Conservation (phyloP, 805 yeast species). For the Pichia paraexigua region DNA sequence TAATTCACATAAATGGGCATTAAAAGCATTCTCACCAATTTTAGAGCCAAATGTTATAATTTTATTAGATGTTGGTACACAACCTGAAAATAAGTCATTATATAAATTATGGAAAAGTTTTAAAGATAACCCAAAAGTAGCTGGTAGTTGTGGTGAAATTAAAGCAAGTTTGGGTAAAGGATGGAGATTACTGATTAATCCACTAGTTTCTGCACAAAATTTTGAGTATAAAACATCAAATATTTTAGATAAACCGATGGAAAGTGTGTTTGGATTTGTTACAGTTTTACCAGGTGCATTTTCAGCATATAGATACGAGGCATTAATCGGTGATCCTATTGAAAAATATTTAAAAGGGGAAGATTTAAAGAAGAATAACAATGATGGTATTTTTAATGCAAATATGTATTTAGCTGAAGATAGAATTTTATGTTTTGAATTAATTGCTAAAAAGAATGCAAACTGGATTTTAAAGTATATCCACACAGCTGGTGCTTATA, state of each 20-base stretch:
- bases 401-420: conserved; percentile 98
- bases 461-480: conserved; percentile 81
- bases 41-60: conserved; percentile 78
- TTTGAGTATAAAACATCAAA: conserved; percentile 96
- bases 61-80: conserved; percentile 89
- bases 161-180: conserved; percentile 68
- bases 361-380: conserved; percentile 52
- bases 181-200: conserved; percentile 51
- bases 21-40: conserved; percentile 83
- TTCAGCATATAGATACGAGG: conserved; percentile 84
- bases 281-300: conserved; percentile 96
- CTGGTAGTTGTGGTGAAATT: conserved; percentile 98
- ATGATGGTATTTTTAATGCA: conserved; percentile 80
- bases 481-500: conserved; percentile 81
- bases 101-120: conserved; percentile 88
- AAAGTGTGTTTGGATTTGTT: conserved; percentile 88
- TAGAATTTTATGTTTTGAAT: conserved; percentile 87
- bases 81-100: conserved; percentile 76
- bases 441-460: conserved; percentile 73
- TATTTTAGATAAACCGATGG: conserved; percentile 92
- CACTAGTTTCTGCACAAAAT: conserved; percentile 92
- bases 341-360: conserved; percentile 92
- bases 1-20: conserved; percentile 95
- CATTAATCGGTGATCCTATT: conserved; percentile 76
- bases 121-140: conserved; percentile 60